phyloP scores from a whole-genome alignment of 2,329 filamentous ascomycete genomes.

The Amauroascus verrucosus region DNA sequence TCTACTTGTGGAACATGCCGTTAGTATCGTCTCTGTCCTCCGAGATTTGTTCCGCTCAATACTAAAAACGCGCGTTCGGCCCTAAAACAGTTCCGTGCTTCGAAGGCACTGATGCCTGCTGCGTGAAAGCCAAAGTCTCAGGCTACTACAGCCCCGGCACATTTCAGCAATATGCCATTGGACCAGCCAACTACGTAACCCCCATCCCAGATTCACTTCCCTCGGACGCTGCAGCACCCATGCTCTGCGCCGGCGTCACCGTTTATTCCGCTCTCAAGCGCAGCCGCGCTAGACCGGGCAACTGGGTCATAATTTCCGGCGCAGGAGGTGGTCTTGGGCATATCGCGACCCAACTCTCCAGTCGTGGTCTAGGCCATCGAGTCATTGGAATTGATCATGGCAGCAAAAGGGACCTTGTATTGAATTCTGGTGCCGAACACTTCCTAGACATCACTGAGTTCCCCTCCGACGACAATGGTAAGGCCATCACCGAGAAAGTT shows the following conservation, averaged over 20 bases:
- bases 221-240: constrained; percentile 53
- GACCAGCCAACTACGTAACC: constrained; percentile 57
- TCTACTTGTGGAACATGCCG: constrained; percentile 47
- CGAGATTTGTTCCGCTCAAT: not conserved
- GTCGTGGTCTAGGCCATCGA: constrained; percentile 51
- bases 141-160: constrained; percentile 61
- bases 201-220: constrained; percentile 54
- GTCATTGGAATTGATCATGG: constrained; percentile 57
- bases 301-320: constrained; percentile 51
- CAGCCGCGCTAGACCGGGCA: constrained; percentile 47
- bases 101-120: constrained; percentile 46
- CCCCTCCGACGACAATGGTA: constrained; percentile 37
- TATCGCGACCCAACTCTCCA: constrained; percentile 51
- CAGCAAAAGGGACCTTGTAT: constrained; percentile 49
- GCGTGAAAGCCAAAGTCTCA: constrained; percentile 48
- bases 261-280: constrained; percentile 57
- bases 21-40: constrained; percentile 21
- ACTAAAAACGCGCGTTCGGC: not conserved
- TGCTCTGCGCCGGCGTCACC: constrained; percentile 59
- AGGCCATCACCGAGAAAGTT: constrained; percentile 45
- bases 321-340: constrained; percentile 57
- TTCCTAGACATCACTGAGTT: constrained; percentile 54
- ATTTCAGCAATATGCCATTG: constrained; percentile 60
- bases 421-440: constrained; percentile 53
- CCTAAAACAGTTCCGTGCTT: constrained; percentile 38